These are phyloP conservation scores for Alloascoidea africana DNA, from an alignment of 805 yeast species.

Conservation along the genomic window DNA sequence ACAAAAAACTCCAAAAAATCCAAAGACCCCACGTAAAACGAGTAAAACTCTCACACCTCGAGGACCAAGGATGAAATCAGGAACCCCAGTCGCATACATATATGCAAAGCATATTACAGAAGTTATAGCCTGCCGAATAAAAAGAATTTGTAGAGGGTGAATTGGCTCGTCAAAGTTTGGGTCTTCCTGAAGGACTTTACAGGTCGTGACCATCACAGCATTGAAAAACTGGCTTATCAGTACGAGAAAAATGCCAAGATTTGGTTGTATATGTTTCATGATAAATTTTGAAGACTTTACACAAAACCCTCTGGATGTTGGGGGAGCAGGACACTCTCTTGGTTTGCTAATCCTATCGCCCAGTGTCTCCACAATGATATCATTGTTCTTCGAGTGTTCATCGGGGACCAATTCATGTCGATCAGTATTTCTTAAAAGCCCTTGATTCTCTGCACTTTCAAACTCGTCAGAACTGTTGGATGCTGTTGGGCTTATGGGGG, in stretches of 20 bases:
- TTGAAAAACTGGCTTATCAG: neutral
- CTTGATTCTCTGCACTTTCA: no score
- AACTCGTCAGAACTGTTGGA: no score
- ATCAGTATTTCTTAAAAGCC: no score
- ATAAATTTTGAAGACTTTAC: no score
- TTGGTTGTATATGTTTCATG: neutral
- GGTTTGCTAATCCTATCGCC: no score
- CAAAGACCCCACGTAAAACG: constrained; percentile 49
- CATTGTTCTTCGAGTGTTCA: no score
- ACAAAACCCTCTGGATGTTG: no score
- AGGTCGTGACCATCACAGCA: constrained; percentile 1
- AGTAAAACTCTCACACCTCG: constrained; percentile 36
- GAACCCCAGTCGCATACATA: constrained; percentile 35
- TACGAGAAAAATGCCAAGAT: neutral
- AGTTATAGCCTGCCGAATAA: constrained; percentile 67
- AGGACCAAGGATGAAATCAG: constrained; percentile 61
- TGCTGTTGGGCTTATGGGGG: no score
- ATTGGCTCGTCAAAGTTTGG: constrained; percentile 34
- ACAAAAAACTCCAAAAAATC: constrained; percentile 72
- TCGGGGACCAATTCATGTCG: no score
- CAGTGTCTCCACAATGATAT: no score
- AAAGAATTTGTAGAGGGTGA: constrained; percentile 65
- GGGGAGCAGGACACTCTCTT: no score
- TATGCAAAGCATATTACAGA: constrained; percentile 39
- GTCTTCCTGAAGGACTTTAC: constrained; percentile 1